Percentiles rank a stretch among this genome's conserved stretches.
Evolutionary conservation across 495 filamentous ascomycete species (phyloP).

Genomic region (Xylaria nigripes): DNA sequence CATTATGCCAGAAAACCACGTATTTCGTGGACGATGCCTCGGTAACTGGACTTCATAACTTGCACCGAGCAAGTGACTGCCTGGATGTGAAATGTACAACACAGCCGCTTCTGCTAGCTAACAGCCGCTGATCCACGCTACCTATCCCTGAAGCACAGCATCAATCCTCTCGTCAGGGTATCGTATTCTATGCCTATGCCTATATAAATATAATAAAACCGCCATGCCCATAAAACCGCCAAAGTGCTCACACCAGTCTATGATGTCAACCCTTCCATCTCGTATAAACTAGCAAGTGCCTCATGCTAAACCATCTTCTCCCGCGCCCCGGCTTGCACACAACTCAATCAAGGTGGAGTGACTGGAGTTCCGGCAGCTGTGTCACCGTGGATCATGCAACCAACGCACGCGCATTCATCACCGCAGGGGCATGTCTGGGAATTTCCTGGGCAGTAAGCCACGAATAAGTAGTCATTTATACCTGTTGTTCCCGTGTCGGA

Average conservation of each 20-base stretch:
- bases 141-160: not conserved
- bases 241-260: not conserved
- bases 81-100: not conserved
- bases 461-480: constrained; percentile 40
- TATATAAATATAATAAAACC: not conserved
- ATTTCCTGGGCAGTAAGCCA: constrained; percentile 38
- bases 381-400: constrained; percentile 35
- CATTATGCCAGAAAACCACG: no score
- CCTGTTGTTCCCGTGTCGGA: constrained; percentile 33
- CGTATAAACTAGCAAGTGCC: not conserved
- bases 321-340: not conserved
- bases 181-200: constrained; percentile 8
- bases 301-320: not conserved
- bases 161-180: constrained; percentile 5
- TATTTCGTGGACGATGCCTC: no score
- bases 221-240: not conserved
- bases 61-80: no score
- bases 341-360: constrained; percentile 2
- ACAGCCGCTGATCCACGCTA: not conserved
- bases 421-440: constrained; percentile 41
- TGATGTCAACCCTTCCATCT: not conserved
- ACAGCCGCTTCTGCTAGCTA: not conserved
- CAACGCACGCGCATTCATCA: constrained; percentile 45
- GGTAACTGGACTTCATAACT: no score
- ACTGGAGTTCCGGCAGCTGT: constrained; percentile 1